phyloP scores from a whole-genome alignment of 2,329 filamentous ascomycete genomes.

The Monosporascus sp. region DNA sequence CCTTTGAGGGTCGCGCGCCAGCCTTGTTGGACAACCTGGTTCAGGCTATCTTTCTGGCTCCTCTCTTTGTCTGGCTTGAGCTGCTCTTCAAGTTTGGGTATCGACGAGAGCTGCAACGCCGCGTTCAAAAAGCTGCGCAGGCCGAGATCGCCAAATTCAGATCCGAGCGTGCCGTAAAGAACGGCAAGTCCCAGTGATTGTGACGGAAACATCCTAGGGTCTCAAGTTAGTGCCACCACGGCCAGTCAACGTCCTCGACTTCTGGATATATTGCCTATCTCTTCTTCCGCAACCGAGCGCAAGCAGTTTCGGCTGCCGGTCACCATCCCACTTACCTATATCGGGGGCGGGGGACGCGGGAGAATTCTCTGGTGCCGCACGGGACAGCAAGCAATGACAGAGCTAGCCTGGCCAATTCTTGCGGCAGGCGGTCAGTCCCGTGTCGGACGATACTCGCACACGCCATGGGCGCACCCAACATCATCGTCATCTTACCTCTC shows the following conservation, averaged over 20 bases:
- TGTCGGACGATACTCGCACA: background rate
- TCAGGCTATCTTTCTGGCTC: slow-evolving; percentile 87
- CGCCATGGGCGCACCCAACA: background rate
- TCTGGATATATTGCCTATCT: background rate
- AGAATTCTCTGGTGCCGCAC: background rate
- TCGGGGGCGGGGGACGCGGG: background rate
- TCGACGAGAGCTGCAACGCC: slow-evolving; percentile 75
- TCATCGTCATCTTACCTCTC: background rate
- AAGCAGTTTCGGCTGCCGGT: too few relatives aligned
- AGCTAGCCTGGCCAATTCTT: background rate
- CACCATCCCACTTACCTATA: background rate
- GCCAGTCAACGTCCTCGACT: background rate
- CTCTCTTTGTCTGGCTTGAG: slow-evolving; percentile 97
- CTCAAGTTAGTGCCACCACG: background rate
- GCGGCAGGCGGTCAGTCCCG: background rate
- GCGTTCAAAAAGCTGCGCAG: slow-evolving; percentile 71
- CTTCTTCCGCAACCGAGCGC: background rate
- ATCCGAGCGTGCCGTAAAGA: slow-evolving; percentile 34
- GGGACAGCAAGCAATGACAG: background rate
- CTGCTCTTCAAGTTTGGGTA: slow-evolving; percentile 87
- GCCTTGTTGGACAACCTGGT: slow-evolving; percentile 86
- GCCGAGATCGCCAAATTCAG: slow-evolving; percentile 73
- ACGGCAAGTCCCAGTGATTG: slow-evolving; percentile 45
- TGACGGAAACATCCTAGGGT: background rate
- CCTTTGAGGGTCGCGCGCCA: slow-evolving; percentile 81